Evolutionary conservation across 139 green algal genomes (phyloP).

Genomic region (Diplosphaera chodatii): DNA sequence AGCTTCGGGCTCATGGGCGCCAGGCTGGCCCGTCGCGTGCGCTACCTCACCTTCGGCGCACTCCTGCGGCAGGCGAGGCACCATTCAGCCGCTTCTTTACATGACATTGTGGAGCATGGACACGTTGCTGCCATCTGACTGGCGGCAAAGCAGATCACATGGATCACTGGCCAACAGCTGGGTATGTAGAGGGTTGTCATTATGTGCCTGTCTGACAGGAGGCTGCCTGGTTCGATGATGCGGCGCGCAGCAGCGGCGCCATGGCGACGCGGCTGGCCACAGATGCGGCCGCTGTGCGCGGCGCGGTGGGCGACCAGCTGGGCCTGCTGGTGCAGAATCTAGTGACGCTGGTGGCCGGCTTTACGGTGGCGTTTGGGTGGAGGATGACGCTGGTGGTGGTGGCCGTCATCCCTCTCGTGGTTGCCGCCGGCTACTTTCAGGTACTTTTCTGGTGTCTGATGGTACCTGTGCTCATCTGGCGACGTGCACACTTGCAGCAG

Average conservation of each 20-base stretch:
- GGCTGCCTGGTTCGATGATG: conserved; percentile 41
- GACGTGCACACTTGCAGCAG: too few species aligned
- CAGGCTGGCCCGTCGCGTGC: conserved; percentile 46
- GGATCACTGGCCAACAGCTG: too few species aligned
- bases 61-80: conserved; percentile 51
- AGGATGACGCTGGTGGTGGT: conserved; percentile 73
- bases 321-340: conserved; percentile 33
- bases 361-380: conserved; percentile 58
- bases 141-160: too few species aligned
- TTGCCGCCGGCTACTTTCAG: conserved; percentile 30
- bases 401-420: conserved; percentile 58
- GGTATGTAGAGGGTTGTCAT: too few species aligned
- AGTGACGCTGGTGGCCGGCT: conserved; percentile 42
- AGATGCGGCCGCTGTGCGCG: conserved; percentile 54
- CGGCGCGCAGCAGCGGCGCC: conserved; percentile 47
- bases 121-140: too few species aligned
- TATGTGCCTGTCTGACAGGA: too few species aligned
- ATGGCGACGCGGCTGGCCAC: conserved; percentile 46
- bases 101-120: too few species aligned
- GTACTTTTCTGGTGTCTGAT: too few species aligned
- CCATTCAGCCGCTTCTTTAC: too few species aligned
- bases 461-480: too few species aligned
- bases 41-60: conserved; percentile 47
- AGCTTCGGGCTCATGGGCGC: conserved; percentile 46
- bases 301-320: conserved; percentile 42